Evolutionary conservation across 2,329 filamentous ascomycete species (phyloP).

Genomic region (Pseudocercospora fuligena): DNA sequence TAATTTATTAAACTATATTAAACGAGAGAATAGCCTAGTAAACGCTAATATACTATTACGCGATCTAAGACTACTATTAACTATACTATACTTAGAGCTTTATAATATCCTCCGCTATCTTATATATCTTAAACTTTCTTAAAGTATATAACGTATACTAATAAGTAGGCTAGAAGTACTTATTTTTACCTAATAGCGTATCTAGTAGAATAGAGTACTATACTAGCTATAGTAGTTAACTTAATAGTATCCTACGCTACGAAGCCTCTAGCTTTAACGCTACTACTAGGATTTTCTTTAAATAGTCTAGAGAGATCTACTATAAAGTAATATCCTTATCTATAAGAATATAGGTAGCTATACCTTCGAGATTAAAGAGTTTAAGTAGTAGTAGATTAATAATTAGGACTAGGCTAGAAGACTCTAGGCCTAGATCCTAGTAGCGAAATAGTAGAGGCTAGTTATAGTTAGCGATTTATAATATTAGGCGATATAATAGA

Average conservation of each 20-base stretch:
- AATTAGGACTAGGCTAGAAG: background rate
- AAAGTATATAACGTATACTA: background rate
- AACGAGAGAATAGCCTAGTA: no score
- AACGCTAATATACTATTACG: background rate
- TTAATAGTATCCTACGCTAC: background rate
- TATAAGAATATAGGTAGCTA: background rate
- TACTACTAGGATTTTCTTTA: background rate
- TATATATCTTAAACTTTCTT: background rate
- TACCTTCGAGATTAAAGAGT: background rate
- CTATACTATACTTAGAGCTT: background rate
- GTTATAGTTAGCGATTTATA: background rate
- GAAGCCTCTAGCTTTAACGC: background rate
- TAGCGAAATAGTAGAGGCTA: background rate
- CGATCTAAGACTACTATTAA: background rate
- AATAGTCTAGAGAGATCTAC: background rate
- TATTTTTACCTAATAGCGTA: background rate
- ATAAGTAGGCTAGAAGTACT: background rate
- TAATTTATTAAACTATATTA: no score
- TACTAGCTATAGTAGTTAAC: background rate
- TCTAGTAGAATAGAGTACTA: background rate
- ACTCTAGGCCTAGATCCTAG: background rate
- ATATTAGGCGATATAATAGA: no score
- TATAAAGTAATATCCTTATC: background rate
- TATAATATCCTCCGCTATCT: background rate
- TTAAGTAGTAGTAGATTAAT: background rate